A percentile compares a stretch with the other conserved stretches of the same genome.
Conservation (phyloP, 306 rosid species). For the Arachis stenosperma region DNA sequence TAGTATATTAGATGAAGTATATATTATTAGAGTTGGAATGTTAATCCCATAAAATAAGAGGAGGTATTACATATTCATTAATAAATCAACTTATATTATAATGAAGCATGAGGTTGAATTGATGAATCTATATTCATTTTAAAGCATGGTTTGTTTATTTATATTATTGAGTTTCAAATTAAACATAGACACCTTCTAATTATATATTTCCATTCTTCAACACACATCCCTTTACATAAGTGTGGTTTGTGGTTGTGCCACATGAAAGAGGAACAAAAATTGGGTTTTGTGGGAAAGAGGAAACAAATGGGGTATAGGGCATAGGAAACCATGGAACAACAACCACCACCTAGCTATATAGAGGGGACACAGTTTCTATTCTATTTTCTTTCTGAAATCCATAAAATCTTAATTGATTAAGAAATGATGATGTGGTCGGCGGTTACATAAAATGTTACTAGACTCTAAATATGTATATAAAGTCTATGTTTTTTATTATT, state of each 20-base stretch:
- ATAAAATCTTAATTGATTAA: slow-evolving; percentile 47
- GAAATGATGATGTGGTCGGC: slow-evolving; percentile 56
- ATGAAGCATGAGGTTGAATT: no score
- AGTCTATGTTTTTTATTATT: slow-evolving; percentile 20
- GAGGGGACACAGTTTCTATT: slow-evolving; percentile 49
- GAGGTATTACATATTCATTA: no score
- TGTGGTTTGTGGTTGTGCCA: slow-evolving; percentile 22
- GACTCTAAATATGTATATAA: not conserved
- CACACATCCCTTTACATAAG: slow-evolving; percentile 6
- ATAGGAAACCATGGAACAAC: slow-evolving; percentile 35
- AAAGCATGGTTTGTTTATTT: no score
- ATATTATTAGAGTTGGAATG: no score
- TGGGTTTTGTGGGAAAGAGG: slow-evolving; percentile 36
- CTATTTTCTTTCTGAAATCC: slow-evolving; percentile 61
- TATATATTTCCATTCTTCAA: not conserved
- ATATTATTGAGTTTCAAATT: no score
- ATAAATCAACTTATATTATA: no score
- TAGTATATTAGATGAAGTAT: no score
- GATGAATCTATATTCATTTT: no score
- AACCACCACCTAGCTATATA: no score
- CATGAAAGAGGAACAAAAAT: slow-evolving; percentile 40
- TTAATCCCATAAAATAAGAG: no score
- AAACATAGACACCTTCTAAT: no score
- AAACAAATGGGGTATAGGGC: slow-evolving; percentile 26
- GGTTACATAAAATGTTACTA: slow-evolving; percentile 47